Base-by-base conservation (phyloP, 2,329 filamentous ascomycete species). In the Massarina eburnea region DNA sequence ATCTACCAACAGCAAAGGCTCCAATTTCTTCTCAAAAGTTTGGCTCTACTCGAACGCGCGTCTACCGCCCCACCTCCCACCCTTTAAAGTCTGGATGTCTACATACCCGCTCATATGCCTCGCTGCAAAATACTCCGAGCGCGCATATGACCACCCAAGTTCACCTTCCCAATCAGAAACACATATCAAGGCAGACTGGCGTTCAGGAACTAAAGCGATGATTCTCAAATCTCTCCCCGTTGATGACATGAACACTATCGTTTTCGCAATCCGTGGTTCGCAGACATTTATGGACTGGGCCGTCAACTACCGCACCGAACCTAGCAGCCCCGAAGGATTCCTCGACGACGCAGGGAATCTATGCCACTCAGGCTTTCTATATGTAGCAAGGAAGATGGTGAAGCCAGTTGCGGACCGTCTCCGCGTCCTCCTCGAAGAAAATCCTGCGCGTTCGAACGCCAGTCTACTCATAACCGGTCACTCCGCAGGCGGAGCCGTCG, bases 221-320 rank as follows among this genome's bases (percentile, higher is more conserved):
- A 83, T 88, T 14, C 84, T 95, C 63, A 92, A 91, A 62, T 89
- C 86, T 0, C 79, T 91, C 0, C 83, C 88, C 1, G 82, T 91
- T 64, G 89, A 94, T 60, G 78, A 89, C 58, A 83, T 85, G 73
- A 83, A 88, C 62, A 85, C 85, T 15, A 85, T 95, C 44, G 86
- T 95, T 9, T 88, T 95, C 59, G 89, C 90, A 12, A 88, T 95
- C 51, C 82, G 90, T 17, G 90, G 90, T 17, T 90, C 85, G 1
- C 83, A 89, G 19, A 87, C 82, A 6, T 88, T 94, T 57, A 83
- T 88, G 74, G 90, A 95, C 71, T 95, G 90, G 90, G 81, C 86
- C 1, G 87, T 94, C 36, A 95, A 95, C 66, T 78, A 94, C 43
- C 82, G 88, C 39, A 81, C 81, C 1, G 82, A 80, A 0, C 89